Evolutionary conservation across 352 stramenopile species (phyloP).

Genomic region (Phytopythium sindhum): DNA sequence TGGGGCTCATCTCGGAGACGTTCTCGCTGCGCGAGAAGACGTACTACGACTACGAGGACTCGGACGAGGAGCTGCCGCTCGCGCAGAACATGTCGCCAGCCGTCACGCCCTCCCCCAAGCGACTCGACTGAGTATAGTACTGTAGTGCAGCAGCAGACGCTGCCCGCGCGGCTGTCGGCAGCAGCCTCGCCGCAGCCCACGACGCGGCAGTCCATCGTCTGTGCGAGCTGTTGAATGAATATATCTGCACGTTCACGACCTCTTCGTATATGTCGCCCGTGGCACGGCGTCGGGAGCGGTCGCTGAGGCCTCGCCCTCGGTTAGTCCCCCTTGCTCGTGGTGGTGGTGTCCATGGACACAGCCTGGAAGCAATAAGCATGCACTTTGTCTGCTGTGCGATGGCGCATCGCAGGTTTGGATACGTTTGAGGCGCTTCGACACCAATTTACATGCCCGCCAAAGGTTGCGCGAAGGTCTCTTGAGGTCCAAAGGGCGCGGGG

Average conservation of each 20-base stretch:
- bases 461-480: neutral
- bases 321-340: neutral
- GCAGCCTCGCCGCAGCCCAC: neutral
- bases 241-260: conserved; percentile 4
- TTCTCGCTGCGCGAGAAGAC: conserved; percentile 45
- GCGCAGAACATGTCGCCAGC: conserved; percentile 62
- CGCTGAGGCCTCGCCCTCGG: too few species aligned
- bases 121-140: conserved; percentile 7
- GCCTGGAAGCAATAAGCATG: too few species aligned
- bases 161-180: neutral
- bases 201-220: neutral
- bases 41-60: conserved; percentile 66
- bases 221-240: conserved; percentile 2
- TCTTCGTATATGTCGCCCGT: neutral
- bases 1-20: conserved; percentile 38
- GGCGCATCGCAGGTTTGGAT: neutral
- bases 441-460: neutral
- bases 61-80: conserved; percentile 65
- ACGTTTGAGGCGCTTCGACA: neutral
- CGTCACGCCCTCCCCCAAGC: conserved; percentile 6
- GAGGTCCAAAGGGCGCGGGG: neutral
- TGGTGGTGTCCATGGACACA: neutral
- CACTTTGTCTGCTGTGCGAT: too few species aligned
- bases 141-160: neutral
- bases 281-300: neutral